phyloP scores from a whole-genome alignment of 768 basidiomycete genomes.

The Xerocomellus intermedius region DNA sequence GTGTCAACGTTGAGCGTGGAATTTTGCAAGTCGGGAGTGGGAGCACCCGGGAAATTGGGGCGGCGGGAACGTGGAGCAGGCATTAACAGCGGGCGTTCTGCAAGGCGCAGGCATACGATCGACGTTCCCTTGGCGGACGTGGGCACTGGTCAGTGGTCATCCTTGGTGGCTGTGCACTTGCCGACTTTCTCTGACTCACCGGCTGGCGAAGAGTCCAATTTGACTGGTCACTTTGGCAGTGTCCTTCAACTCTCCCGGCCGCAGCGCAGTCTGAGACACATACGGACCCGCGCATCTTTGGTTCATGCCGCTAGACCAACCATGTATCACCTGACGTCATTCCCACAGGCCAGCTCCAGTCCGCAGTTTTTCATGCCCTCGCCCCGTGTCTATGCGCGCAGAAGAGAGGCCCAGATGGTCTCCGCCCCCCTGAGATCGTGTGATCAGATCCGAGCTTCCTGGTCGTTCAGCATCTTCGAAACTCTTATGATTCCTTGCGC shows the following conservation, averaged over 20 bases:
- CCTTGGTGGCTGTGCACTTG: conserved; percentile 8
- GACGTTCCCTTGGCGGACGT: neutral
- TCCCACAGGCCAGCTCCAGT: too few species aligned
- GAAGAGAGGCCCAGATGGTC: too few species aligned
- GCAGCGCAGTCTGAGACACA: neutral
- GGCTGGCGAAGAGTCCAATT: too few species aligned
- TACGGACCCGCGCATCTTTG: too few species aligned
- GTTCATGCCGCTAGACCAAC: too few species aligned
- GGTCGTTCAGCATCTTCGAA: too few species aligned
- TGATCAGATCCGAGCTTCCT: too few species aligned
- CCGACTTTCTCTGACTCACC: neutral
- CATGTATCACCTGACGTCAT: too few species aligned
- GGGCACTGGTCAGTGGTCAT: neutral
- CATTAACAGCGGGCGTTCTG: neutral
- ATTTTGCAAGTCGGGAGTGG: neutral
- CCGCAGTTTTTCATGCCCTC: too few species aligned
- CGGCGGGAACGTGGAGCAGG: conserved; percentile 1
- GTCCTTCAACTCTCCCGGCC: neutral
- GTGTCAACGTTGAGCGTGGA: neutral
- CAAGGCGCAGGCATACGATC: conserved; percentile 8
- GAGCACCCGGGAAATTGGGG: neutral
- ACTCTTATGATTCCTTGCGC: neutral
- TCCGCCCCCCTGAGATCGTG: too few species aligned
- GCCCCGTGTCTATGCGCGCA: too few species aligned
- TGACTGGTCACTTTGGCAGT: too few species aligned